These are phyloP conservation scores for Solanum bukasovii DNA, from an alignment of 257 asterid species.

Conservation along the genomic window DNA sequence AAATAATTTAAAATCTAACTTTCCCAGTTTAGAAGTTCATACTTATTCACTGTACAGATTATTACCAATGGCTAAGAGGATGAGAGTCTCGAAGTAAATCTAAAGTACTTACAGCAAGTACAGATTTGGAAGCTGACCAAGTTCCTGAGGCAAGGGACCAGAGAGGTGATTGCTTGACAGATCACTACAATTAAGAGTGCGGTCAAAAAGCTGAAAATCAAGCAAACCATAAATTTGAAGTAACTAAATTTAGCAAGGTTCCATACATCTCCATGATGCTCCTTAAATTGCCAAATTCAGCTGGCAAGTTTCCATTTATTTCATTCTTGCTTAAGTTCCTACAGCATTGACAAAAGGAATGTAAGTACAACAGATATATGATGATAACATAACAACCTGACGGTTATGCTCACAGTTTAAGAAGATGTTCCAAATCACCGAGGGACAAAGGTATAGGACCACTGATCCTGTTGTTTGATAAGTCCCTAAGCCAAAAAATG, in stretches of 20 bases:
- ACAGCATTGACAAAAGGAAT: not conserved
- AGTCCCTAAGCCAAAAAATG: constrained; percentile 45
- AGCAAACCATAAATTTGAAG: not conserved
- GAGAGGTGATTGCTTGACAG: constrained; percentile 76
- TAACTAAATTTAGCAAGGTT: not conserved
- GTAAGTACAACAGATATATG: not conserved
- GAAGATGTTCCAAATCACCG: constrained; percentile 96
- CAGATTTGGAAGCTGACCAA: constrained; percentile 80
- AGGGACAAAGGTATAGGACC: constrained; percentile 79
- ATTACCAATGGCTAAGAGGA: not conserved
- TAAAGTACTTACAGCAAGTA: constrained; percentile 56
- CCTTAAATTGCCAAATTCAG: constrained; percentile 87
- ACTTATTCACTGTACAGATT: not conserved
- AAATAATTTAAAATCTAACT: not conserved
- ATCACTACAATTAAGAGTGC: constrained; percentile 42
- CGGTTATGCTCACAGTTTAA: constrained; percentile 59
- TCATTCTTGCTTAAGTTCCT: constrained; percentile 79
- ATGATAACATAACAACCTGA: not conserved
- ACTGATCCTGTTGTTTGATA: constrained; percentile 60
- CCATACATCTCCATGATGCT: constrained; percentile 90
- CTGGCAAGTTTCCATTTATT: constrained; percentile 60
- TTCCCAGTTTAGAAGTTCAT: not conserved
- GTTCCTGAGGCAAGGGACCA: constrained; percentile 75
- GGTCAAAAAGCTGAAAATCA: not conserved
- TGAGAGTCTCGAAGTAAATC: not conserved